These are phyloP conservation scores for Urochloa ruziziensis DNA, from an alignment of 176 grass and related monocot species.

Conservation along the genomic window DNA sequence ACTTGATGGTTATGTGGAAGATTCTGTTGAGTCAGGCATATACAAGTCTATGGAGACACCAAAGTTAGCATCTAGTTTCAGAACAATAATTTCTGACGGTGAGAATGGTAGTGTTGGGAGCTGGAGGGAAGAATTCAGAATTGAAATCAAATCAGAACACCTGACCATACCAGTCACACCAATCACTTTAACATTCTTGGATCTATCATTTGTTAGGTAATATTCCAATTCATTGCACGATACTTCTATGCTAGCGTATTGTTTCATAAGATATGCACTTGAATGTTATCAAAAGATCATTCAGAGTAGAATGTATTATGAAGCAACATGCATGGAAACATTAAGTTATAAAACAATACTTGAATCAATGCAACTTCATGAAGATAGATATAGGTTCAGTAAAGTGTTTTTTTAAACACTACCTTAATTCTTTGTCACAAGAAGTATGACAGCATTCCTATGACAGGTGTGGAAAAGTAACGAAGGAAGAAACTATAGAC, in stretches of 20 bases:
- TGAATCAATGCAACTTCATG: not conserved
- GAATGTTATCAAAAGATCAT: not conserved
- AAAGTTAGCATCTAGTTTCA: not conserved
- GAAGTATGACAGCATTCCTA: not conserved
- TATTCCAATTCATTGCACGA: not conserved
- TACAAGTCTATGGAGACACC: not conserved
- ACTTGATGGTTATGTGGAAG: not conserved
- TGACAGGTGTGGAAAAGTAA: constrained; percentile 1
- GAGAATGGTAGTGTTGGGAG: not conserved
- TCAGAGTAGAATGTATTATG: not conserved
- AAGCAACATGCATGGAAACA: not conserved
- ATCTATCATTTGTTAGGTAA: constrained; percentile 33
- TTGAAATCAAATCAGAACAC: not conserved
- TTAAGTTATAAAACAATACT: not conserved
- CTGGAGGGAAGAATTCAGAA: constrained; percentile 21
- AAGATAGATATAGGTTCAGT: not conserved
- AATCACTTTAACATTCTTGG: constrained; percentile 30
- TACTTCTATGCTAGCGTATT: not conserved
- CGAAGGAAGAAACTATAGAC: not conserved
- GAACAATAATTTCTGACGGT: not conserved
- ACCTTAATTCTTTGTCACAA: not conserved
- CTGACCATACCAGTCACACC: constrained; percentile 21
- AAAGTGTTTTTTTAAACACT: not conserved
- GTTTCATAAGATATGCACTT: not conserved
- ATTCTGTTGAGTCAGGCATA: constrained; percentile 3